Base-by-base conservation (phyloP, 1,284 basidiomycete genomes). In the Tilletia caries region DNA sequence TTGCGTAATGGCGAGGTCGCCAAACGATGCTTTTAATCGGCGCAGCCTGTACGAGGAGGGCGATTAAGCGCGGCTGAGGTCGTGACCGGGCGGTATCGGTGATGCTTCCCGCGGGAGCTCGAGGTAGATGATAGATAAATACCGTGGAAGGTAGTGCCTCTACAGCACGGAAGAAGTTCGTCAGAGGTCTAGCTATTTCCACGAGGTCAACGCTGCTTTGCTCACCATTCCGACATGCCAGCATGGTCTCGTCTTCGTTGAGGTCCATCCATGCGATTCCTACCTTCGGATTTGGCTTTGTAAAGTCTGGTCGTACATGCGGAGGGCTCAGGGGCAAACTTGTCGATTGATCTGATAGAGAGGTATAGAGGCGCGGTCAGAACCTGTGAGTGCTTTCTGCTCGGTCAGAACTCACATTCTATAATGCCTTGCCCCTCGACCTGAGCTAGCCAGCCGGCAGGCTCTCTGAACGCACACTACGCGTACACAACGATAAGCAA, bases 181-280 rank as follows among this genome's bases (percentile, higher is more conserved):
- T 41, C 37, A 41, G 37, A 41, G 37, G 15, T 10, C 37, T 1
- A 41, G 10, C 18, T n/a, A 1, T 6, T 20, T 13, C 48, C 13
- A 50, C 4, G 54, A 29, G 20, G 54, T 15, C 1, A 6, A 58
- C 1, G 29, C n/a, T 10, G 3, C 2, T 5, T 18, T 13, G 15
- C 58, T 33, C n/a, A 62, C 58, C 58, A 29, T 62, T 34, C 32
- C 58, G 58, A 37, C 58, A 62, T 8, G 58, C 58, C 58, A 62
- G 32, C 29, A 62, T 29, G 10, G 58, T 62, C 4, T 29, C 58
- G 18, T 62, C 58, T 23, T 62, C 58, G 32, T 62, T 62, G 29
- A 29, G 34, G 84, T 58, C 68, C 41, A 78, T 67, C 68, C 71
- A 70, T 2, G 68, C 67, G 50, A 82, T 58, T 2, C 80, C 80